Evolutionary conservation across 2,329 filamentous ascomycete species (phyloP).

Genomic region (Cercospora berteroae): DNA sequence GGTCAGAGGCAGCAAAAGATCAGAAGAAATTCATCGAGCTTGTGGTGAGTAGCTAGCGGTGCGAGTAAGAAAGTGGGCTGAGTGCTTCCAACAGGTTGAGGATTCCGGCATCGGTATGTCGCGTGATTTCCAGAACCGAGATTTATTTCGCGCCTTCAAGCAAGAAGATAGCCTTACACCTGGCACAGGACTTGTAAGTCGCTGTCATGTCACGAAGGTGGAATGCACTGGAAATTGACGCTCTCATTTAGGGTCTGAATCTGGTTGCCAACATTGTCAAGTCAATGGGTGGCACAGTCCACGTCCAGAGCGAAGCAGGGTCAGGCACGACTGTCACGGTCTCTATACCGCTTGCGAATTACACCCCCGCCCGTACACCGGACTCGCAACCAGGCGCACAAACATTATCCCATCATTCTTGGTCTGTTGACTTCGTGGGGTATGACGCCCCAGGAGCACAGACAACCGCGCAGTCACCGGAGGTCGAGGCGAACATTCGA

Average conservation of each 20-base stretch:
- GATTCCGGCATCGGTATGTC: constrained; percentile 39
- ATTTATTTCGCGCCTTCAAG: constrained; percentile 35
- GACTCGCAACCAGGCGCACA: neutral
- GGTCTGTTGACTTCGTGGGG: neutral
- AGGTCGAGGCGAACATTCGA: neutral
- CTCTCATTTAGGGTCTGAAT: neutral
- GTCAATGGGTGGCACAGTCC: neutral
- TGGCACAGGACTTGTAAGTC: constrained; percentile 31
- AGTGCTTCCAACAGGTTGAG: neutral
- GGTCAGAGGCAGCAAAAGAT: neutral
- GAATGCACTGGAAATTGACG: neutral
- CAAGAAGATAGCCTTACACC: constrained; percentile 35
- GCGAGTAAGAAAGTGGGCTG: neutral
- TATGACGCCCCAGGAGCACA: neutral
- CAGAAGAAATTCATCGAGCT: neutral
- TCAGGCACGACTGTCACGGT: neutral
- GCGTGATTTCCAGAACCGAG: constrained; percentile 28
- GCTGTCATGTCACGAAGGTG: neutral
- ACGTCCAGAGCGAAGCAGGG: neutral
- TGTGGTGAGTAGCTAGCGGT: neutral
- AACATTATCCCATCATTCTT: neutral
- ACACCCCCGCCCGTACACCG: neutral
- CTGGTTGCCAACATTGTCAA: neutral
- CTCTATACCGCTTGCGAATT: neutral
- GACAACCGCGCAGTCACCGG: neutral